Conservation (phyloP, 495 filamentous ascomycete species). For the Thozetella sp. region DNA sequence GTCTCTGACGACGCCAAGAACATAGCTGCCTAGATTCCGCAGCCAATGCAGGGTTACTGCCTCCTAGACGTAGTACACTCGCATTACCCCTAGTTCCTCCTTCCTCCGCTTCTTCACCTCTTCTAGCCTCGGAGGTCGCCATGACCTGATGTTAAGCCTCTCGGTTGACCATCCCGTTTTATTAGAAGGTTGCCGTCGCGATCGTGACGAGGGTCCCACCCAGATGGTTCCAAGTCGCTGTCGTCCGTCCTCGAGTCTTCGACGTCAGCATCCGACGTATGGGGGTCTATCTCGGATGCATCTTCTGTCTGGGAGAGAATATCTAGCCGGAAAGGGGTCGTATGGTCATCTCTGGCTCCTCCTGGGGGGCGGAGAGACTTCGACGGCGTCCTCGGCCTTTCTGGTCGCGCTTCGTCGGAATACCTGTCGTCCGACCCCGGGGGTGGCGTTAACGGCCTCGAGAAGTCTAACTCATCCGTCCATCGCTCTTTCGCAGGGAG, state of each 20-base stretch:
- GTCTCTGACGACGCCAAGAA: too few species aligned
- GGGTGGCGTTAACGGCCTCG: slow-evolving; percentile 25
- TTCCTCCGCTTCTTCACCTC: too few species aligned
- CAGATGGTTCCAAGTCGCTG: not conserved
- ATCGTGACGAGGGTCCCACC: too few species aligned
- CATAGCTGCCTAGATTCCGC: too few species aligned
- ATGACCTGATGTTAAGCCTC: too few species aligned
- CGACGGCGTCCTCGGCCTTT: not conserved
- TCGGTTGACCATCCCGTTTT: too few species aligned
- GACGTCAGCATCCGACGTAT: slow-evolving; percentile 27
- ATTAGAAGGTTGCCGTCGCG: too few species aligned
- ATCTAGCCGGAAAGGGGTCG: slow-evolving; percentile 6
- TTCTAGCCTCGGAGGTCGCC: too few species aligned
- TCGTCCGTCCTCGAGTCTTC: slow-evolving; percentile 25
- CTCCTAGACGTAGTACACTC: too few species aligned
- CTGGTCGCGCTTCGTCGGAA: slow-evolving; percentile 4
- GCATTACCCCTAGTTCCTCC: too few species aligned
- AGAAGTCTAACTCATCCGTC: slow-evolving; percentile 28
- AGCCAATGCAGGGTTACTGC: too few species aligned
- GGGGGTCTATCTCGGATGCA: slow-evolving; percentile 21
- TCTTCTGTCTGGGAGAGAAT: slow-evolving; percentile 10
- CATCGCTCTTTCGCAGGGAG: slow-evolving; percentile 9
- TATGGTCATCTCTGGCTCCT: slow-evolving; percentile 1
- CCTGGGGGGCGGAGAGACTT: not conserved
- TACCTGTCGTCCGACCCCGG: not conserved